These are phyloP conservation scores for Talaromyces marneffei DNA, from an alignment of 2,329 filamentous ascomycete species.

Conservation along the genomic window DNA sequence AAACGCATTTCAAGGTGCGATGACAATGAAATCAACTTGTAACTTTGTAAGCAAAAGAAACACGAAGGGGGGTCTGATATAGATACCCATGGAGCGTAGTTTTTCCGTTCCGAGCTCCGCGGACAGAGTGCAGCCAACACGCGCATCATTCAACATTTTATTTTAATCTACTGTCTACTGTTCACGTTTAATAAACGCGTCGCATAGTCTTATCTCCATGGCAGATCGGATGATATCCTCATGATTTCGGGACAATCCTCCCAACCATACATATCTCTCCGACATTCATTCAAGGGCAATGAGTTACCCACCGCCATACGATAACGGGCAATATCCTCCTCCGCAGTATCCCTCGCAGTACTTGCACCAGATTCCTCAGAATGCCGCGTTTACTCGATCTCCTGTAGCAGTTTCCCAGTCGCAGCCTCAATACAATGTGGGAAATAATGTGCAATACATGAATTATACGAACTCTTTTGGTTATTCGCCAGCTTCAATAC, in stretches of 20 bases:
- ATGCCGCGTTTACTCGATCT: conserved; percentile 20
- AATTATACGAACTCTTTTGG: conserved; percentile 32
- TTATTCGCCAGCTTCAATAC: conserved; percentile 31
- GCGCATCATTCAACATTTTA: neutral
- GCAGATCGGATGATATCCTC: conserved; percentile 2
- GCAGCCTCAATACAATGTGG: conserved; percentile 32
- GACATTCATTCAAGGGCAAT: conserved; percentile 31
- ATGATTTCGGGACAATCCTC: neutral
- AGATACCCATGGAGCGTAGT: conserved; percentile 8
- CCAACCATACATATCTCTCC: neutral
- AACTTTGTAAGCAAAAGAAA: neutral
- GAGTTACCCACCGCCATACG: conserved; percentile 39
- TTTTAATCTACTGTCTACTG: neutral
- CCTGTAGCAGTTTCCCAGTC: conserved; percentile 16
- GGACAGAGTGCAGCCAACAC: neutral
- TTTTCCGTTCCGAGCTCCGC: conserved; percentile 15
- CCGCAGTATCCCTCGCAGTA: conserved; percentile 34
- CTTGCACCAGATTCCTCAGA: conserved; percentile 28
- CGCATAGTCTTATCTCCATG: neutral
- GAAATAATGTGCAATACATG: conserved; percentile 25
- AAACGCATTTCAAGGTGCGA: no score
- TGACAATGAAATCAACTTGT: neutral
- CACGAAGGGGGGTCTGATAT: neutral
- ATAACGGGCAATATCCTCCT: conserved; percentile 22
- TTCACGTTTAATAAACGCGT: neutral